Evolutionary conservation across 2,329 filamentous ascomycete species (phyloP).

Genomic region (Trichophaea hybrida): DNA sequence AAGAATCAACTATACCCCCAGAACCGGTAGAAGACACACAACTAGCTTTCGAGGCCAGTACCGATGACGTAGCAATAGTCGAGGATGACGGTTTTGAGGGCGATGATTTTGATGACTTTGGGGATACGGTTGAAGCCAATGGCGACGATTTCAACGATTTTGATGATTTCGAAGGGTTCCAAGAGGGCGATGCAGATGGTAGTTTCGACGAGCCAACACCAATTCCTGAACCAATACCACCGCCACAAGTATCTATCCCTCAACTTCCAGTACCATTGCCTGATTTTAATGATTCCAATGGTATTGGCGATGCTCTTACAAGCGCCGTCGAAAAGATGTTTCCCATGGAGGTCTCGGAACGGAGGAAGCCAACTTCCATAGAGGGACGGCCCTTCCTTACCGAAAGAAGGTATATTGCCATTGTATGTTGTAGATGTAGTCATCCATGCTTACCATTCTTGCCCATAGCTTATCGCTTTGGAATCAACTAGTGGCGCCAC

Average conservation of each 20-base stretch:
- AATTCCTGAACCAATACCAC: slow-evolving; percentile 30
- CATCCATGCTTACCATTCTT: not conserved
- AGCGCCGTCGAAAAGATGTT: slow-evolving; percentile 19
- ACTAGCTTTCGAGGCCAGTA: not conserved
- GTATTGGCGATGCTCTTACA: slow-evolving; percentile 34
- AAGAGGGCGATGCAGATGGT: slow-evolving; percentile 33
- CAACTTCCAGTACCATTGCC: slow-evolving; percentile 41
- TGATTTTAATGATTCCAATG: slow-evolving; percentile 46
- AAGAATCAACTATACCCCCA: not conserved
- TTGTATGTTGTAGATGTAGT: not conserved
- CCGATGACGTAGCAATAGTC: slow-evolving; percentile 24
- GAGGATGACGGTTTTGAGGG: slow-evolving; percentile 40
- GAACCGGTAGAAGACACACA: not conserved
- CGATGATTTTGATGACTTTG: slow-evolving; percentile 57
- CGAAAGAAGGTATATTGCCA: slow-evolving; percentile 21
- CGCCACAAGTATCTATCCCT: slow-evolving; percentile 25
- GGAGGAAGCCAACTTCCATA: slow-evolving; percentile 7
- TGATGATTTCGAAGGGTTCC: slow-evolving; percentile 55
- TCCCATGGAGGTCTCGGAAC: slow-evolving; percentile 5
- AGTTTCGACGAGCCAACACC: slow-evolving; percentile 34
- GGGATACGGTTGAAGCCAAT: slow-evolving; percentile 31
- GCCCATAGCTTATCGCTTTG: slow-evolving; percentile 50
- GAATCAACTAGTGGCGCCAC: slow-evolving; percentile 90
- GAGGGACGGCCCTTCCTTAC: slow-evolving; percentile 24
- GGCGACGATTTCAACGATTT: slow-evolving; percentile 41